These are phyloP conservation scores for Epichloe uncinata DNA, from an alignment of 2,329 filamentous ascomycete species.

Conservation along the genomic window DNA sequence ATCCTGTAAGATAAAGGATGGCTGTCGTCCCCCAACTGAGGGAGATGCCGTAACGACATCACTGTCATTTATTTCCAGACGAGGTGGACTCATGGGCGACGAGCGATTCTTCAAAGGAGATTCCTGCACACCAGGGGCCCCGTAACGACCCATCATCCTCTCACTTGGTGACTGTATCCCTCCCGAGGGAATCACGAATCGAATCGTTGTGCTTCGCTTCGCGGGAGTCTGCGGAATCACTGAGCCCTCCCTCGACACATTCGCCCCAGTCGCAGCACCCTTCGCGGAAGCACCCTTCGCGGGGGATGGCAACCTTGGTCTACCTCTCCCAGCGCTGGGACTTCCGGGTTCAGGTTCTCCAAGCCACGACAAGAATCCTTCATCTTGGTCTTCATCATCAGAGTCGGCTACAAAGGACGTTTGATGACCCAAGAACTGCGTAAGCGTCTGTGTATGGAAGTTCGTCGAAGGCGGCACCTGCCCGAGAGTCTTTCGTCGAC, in stretches of 20 bases:
- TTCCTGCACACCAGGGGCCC: conserved; percentile 16
- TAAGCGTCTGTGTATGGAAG: conserved; percentile 29
- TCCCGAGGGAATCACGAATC: conserved; percentile 30
- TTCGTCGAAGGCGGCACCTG: conserved; percentile 17
- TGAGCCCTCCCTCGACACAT: conserved; percentile 17
- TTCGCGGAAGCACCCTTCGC: neutral
- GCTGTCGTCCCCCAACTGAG: conserved; percentile 8
- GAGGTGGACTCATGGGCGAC: conserved; percentile 12
- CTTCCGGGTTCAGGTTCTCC: conserved; percentile 12
- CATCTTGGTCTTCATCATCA: conserved; percentile 20
- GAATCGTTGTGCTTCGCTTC: conserved; percentile 13
- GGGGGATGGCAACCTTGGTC: neutral
- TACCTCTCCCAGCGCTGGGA: conserved; percentile 13
- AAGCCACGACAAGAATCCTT: conserved; percentile 22
- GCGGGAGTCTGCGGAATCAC: conserved; percentile 30
- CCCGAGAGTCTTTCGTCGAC: conserved; percentile 19
- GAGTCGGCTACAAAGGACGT: conserved; percentile 22
- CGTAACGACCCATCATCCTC: conserved; percentile 26
- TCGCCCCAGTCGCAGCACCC: neutral
- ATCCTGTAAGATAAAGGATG: conserved; percentile 30
- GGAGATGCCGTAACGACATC: conserved; percentile 11
- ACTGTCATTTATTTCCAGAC: conserved; percentile 11
- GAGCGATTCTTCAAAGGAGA: conserved; percentile 28
- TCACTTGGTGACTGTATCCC: conserved; percentile 25
- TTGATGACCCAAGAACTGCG: conserved; percentile 22